Percentiles rank a stretch among this genome's conserved stretches.
Evolutionary conservation across 441 rosid genomes (phyloP).

Genomic region (Cnidoscolus chayamansa): DNA sequence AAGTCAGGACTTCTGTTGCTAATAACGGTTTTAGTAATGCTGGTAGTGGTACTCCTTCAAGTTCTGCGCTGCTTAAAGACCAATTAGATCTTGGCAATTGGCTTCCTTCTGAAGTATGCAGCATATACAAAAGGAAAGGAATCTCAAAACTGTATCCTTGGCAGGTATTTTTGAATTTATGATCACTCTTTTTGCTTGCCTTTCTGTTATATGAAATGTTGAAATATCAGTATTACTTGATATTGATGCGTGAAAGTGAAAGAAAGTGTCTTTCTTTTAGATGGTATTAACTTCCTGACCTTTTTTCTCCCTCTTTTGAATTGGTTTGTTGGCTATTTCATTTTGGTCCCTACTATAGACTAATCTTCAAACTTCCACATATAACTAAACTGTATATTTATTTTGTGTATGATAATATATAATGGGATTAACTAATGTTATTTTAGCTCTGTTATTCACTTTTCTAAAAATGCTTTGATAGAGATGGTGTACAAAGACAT

Average conservation of each 20-base stretch:
- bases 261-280: not conserved
- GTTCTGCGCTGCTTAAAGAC: constrained; percentile 45
- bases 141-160: constrained; percentile 80
- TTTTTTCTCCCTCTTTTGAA: not conserved
- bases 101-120: constrained; percentile 88
- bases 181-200: constrained; percentile 2
- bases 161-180: constrained; percentile 62
- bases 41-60: constrained; percentile 69
- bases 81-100: constrained; percentile 57
- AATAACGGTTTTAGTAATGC: constrained; percentile 46
- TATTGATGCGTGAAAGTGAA: not conserved
- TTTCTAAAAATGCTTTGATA: not conserved
- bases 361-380: not conserved
- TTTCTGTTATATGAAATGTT: constrained; percentile 18
- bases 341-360: not conserved
- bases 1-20: constrained; percentile 31
- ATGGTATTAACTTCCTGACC: not conserved
- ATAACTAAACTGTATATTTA: not conserved
- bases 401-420: not conserved
- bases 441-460: not conserved
- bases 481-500: constrained; percentile 7
- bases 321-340: not conserved
- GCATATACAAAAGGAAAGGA: constrained; percentile 72
- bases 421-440: not conserved
- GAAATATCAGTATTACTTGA: not conserved